Evolutionary conservation across 768 basidiomycete genomes (phyloP), one percentile per base, ranked within the genome.

Genomic region (Fomitopsis pulvina): DNA sequence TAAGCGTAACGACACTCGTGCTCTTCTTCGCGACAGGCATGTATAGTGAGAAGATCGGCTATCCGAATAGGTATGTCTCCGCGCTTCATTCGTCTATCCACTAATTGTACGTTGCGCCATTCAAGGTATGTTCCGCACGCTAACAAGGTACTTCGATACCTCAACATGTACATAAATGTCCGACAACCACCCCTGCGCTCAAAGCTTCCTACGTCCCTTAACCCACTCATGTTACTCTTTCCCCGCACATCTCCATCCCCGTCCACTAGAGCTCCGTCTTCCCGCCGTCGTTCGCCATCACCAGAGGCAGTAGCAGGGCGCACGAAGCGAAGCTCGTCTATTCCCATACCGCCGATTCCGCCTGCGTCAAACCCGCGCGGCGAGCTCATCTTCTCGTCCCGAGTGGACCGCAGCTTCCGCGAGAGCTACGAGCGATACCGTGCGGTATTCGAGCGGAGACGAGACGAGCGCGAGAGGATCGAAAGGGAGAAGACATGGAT

Each of bases 141-240:
- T 7, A 99, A 98, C 66, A 80, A 85, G 41, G 83, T 93, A 0
- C 74, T 99, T 12, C 81, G 95, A 16, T 87, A 85, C 18, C 86
- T 97, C 66, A 99, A 99, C 66, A 94, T 99, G 84, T 90, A 91
- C 61, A 77, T 99, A 57, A 99, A 99, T 70, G 88, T 95, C 60
- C 86, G 93, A 37, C 80, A 82, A 56, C 85, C 83, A 1, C 80
- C 91, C 0, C 68, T 88, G 14, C 75, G 78, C 27, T 80, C 85
- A 10, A 81, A 78, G 59, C 67, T 81, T 54, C 55, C 71, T 66
- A 14, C 34, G 5, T 37, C 18, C 34, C 70, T 60, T 55, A 82
- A 77, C 58, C 77, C 78, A 7, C 65, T 84, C 42, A 64, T 75
- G n/a, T 76, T 80, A 66, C 75, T 84, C 66, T 80, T 79, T 29